A percentile compares a stretch with the other conserved stretches of the same genome.
Evolutionary conservation across 306 rosid species (phyloP).

Genomic region (Sicyos baderoa): DNA sequence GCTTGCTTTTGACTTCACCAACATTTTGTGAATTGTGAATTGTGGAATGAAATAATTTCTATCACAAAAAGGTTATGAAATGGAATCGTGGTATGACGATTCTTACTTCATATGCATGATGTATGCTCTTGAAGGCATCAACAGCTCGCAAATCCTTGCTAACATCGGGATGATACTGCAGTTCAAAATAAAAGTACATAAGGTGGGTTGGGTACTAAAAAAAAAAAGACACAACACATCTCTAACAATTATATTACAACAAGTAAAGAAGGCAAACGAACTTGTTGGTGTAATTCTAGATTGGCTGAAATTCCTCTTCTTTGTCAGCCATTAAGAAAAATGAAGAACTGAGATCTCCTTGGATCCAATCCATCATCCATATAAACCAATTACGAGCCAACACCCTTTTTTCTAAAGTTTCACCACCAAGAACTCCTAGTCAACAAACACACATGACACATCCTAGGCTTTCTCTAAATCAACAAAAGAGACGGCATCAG

Average conservation of each 20-base stretch:
- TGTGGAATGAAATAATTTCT: background rate
- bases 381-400: background rate
- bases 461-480: background rate
- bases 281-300: background rate
- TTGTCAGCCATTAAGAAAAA: background rate
- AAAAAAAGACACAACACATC: too few species aligned
- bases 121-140: constrained; percentile 68
- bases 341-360: background rate
- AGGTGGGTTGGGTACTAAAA: background rate
- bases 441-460: background rate
- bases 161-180: constrained; percentile 94
- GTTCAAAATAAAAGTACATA: constrained; percentile 1
- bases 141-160: constrained; percentile 66
- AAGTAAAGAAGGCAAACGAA: background rate
- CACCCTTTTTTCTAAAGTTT: background rate
- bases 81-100: background rate
- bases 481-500: background rate
- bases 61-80: background rate
- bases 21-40: background rate
- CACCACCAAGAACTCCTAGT: background rate
- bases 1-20: background rate
- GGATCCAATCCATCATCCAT: background rate
- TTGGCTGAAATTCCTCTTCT: background rate
- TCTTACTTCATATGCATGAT: constrained; percentile 67
- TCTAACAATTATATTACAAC: too few species aligned